These are phyloP conservation scores for Agrostemma githago DNA, from an alignment of 148 eudicot species.

Conservation along the genomic window DNA sequence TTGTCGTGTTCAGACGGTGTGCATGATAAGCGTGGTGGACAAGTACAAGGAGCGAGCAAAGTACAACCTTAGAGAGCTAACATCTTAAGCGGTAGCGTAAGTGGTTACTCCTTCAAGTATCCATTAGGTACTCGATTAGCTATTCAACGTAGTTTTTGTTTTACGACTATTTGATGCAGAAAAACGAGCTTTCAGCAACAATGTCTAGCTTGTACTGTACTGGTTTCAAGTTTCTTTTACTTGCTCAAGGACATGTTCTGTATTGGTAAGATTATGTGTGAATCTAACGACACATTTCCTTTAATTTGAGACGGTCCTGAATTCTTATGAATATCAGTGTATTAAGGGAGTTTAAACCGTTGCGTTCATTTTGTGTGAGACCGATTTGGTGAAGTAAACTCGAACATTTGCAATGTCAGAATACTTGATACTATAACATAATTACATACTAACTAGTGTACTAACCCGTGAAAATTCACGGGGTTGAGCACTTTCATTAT, in stretches of 20 bases:
- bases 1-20: conserved; percentile 61
- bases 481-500: too few species aligned
- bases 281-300: too few species aligned
- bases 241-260: background rate
- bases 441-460: too few species aligned
- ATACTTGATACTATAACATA: too few species aligned
- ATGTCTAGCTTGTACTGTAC: background rate
- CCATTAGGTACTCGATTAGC: background rate
- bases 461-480: too few species aligned
- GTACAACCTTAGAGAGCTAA: conserved; percentile 82
- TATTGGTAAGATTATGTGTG: too few species aligned
- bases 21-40: conserved; percentile 86
- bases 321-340: too few species aligned
- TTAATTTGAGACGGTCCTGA: too few species aligned
- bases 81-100: conserved; percentile 24
- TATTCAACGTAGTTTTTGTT: background rate
- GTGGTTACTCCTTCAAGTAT: background rate
- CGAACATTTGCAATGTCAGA: too few species aligned
- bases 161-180: background rate
- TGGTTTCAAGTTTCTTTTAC: background rate
- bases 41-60: conserved; percentile 95
- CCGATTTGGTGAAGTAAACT: too few species aligned
- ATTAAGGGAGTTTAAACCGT: too few species aligned
- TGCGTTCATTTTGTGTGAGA: too few species aligned
- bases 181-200: background rate